A percentile compares a stretch with the other conserved stretches of the same genome.
Conservation (phyloP, 768 basidiomycete species). For the Suillus spraguei region DNA sequence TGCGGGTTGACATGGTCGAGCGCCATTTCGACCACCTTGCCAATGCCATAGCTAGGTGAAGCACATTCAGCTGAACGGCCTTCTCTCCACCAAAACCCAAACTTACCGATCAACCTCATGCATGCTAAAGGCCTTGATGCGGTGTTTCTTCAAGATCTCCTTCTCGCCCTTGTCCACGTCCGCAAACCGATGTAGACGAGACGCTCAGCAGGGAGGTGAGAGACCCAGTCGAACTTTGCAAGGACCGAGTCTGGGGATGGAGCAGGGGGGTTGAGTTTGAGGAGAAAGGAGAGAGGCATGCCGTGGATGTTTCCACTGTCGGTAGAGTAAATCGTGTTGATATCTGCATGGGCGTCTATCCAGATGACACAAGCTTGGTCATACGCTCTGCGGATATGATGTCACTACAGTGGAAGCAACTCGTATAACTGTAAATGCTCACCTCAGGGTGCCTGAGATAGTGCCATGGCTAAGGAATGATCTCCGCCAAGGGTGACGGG, state of each 20-base stretch:
- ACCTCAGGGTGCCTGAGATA: constrained; percentile 86
- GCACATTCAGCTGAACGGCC: constrained; percentile 40
- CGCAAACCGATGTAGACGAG: constrained; percentile 98
- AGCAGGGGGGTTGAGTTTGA: constrained; percentile 46
- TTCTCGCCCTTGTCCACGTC: constrained; percentile 92
- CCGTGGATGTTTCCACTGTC: constrained; percentile 95
- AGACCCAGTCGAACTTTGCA: constrained; percentile 56
- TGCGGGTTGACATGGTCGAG: constrained; percentile 90
- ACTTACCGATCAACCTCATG: constrained; percentile 75
- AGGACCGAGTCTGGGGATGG: constrained; percentile 17
- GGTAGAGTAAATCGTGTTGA: constrained; percentile 88
- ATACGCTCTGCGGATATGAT: constrained; percentile 49
- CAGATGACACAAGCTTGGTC: constrained; percentile 89
- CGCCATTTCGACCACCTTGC: constrained; percentile 95
- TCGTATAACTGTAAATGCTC: constrained; percentile 21
- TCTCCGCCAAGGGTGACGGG: constrained; percentile 95
- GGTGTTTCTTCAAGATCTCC: constrained; percentile 75
- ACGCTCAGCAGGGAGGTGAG: constrained; percentile 66
- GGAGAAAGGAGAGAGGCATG: constrained; percentile 95
- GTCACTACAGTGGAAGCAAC: constrained; percentile 10
- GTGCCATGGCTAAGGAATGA: constrained; percentile 94
- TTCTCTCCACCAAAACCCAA: constrained; percentile 58
- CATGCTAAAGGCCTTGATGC: constrained; percentile 90
- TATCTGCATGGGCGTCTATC: constrained; percentile 97
- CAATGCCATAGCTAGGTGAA: constrained; percentile 74